Evolutionary conservation across 768 basidiomycete species (phyloP), one percentile per base, ranked within the genome.

Genomic region (Trametes sanguinea): DNA sequence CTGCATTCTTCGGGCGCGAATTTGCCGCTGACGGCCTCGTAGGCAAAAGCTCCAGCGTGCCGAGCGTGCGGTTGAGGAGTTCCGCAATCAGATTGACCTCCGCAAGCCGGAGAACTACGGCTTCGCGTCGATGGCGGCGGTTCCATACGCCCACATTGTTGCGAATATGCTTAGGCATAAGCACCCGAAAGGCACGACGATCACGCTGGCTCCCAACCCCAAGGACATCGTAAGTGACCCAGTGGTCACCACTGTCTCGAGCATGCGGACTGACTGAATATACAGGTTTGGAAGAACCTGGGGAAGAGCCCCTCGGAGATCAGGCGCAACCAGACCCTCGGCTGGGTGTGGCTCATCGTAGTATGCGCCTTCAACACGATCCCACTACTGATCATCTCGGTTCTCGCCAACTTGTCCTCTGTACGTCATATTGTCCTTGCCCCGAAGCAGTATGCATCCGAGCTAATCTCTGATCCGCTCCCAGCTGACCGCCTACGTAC

Each of bases 351-450:
- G 74, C 83, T 99, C 55, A 77, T 81, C 22, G 68, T 85, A 33
- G 85, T 98, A 51, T 95, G 94, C 75, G 95, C 94, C 78, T 85
- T 98, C 79, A 95, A 99, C 79, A 98, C 95, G 39, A 79, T 96
- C 9, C 97, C 97, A 17, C 78, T 99, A 16, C 84, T 95, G 71
- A 78, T 92, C 65, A 94, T 98, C 65, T 95, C 96, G 11, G 78
- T 94, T 64, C 78, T 97, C 53, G 94, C 97, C 67, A 98, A 99
- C 77, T 80, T 99, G 78, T 82, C 88, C 52, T 82, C 88, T 42
- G 89, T 94, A 68, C 55, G 88, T 71, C 22, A 22, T 1, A 1
- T 1, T 22, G 22, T 1, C 22, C 22, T 22, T 22, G 22, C 1
- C 22, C 1, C 22, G 1, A 22, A 22, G 22, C 1, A 1, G 1